phyloP scores from a whole-genome alignment of 768 basidiomycete species.

The Floccularia luteovirens region DNA sequence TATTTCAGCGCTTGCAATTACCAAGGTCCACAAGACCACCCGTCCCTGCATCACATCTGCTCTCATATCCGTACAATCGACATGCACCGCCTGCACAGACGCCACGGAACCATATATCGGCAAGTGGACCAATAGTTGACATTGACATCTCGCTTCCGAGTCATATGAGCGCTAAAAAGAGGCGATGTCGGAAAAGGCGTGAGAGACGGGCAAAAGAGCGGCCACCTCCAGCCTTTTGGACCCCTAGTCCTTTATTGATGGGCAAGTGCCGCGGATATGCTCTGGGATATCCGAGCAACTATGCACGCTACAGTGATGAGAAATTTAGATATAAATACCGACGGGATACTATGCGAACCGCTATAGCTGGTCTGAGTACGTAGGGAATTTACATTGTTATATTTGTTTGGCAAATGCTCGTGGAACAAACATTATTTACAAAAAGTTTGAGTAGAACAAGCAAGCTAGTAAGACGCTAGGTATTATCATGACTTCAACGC shows the following conservation, averaged over 20 bases:
- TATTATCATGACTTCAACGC: conserved; percentile 44
- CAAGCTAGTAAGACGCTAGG: too few relatives aligned
- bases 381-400: neutral
- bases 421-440: too few relatives aligned
- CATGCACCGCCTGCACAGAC: conserved; percentile 6
- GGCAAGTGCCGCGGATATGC: conserved; percentile 36
- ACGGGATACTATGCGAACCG: conserved; percentile 14
- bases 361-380: too few relatives aligned
- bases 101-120: too few relatives aligned
- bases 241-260: conserved; percentile 22
- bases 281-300: conserved; percentile 29
- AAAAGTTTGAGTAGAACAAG: too few relatives aligned
- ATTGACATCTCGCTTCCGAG: too few relatives aligned
- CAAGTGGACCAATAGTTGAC: too few relatives aligned
- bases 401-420: neutral
- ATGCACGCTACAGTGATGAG: conserved; percentile 5
- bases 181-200: conserved; percentile 10
- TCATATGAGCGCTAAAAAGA: conserved; percentile 3
- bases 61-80: conserved; percentile 24
- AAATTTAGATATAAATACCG: neutral
- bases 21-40: conserved; percentile 34
- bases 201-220: conserved; percentile 13
- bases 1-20: conserved; percentile 19
- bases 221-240: conserved; percentile 31
- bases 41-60: conserved; percentile 17